Conservation (phyloP, 176 grass and related monocot species). For the Carex littledalei region DNA sequence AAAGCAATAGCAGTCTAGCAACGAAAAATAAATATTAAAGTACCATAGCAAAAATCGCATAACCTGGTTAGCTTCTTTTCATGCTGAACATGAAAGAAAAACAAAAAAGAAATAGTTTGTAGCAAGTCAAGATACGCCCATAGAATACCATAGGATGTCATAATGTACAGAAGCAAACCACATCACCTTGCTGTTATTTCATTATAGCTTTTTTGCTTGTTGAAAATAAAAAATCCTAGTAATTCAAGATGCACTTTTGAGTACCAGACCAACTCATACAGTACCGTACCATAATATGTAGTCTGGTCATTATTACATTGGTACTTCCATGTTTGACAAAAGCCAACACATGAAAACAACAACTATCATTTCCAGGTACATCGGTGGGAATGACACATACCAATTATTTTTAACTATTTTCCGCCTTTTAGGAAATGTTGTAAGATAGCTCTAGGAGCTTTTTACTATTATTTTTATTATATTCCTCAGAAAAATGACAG, state of each 20-base stretch:
- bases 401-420: background rate
- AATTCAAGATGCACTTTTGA: background rate
- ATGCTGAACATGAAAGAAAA: background rate
- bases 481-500: background rate
- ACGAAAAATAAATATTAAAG: background rate
- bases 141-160: no score
- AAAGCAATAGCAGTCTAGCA: slow-evolving; percentile 83
- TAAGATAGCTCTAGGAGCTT: background rate
- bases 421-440: background rate
- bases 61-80: slow-evolving; percentile 21
- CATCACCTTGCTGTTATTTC: background rate
- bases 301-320: background rate
- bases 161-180: background rate
- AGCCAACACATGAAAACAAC: background rate
- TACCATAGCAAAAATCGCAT: slow-evolving; percentile 1
- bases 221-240: background rate
- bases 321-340: background rate
- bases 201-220: background rate
- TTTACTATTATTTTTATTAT: background rate
- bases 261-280: background rate
- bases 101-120: background rate
- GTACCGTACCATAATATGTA: background rate
- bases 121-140: background rate
- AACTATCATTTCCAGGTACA: background rate
- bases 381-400: background rate